Evolutionary conservation across 805 yeast genomes (phyloP).

Genomic region (Monosporozyma aquatica): DNA sequence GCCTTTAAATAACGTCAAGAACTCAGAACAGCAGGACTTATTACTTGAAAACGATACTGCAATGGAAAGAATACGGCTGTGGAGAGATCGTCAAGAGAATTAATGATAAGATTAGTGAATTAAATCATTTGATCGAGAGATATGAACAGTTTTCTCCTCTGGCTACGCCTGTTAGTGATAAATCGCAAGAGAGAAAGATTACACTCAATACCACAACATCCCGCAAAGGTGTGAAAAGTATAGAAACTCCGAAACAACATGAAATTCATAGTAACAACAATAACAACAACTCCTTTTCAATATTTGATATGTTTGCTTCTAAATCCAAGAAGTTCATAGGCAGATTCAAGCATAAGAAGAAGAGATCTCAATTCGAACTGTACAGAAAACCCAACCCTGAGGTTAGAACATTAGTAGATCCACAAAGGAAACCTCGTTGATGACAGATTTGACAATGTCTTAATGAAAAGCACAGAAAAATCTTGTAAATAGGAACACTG

Average conservation of each 20-base stretch:
- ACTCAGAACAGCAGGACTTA: background rate
- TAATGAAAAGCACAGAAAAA: too few species aligned
- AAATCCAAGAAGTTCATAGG: slow-evolving; percentile 5
- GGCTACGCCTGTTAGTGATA: slow-evolving; percentile 4
- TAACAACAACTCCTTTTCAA: background rate
- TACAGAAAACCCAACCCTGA: slow-evolving; percentile 9
- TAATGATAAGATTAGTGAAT: slow-evolving; percentile 7
- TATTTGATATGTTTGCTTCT: background rate
- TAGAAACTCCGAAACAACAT: background rate
- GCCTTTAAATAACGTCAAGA: background rate
- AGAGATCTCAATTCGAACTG: slow-evolving; percentile 4
- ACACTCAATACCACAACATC: background rate
- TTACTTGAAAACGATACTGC: background rate
- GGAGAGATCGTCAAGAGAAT: slow-evolving; percentile 7
- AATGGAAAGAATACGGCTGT: slow-evolving; percentile 2
- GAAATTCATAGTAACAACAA: background rate
- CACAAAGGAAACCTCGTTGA: background rate
- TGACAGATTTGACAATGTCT: background rate
- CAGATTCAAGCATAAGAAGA: slow-evolving; percentile 7
- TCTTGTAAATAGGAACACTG: too few species aligned
- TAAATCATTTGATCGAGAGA: slow-evolving; percentile 7
- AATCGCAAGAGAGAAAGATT: background rate
- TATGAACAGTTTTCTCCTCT: slow-evolving; percentile 5
- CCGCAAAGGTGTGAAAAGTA: too few species aligned
- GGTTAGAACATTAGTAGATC: background rate